Conservation (phyloP, 768 basidiomycete genomes). For the Tephrocybe sp. region DNA sequence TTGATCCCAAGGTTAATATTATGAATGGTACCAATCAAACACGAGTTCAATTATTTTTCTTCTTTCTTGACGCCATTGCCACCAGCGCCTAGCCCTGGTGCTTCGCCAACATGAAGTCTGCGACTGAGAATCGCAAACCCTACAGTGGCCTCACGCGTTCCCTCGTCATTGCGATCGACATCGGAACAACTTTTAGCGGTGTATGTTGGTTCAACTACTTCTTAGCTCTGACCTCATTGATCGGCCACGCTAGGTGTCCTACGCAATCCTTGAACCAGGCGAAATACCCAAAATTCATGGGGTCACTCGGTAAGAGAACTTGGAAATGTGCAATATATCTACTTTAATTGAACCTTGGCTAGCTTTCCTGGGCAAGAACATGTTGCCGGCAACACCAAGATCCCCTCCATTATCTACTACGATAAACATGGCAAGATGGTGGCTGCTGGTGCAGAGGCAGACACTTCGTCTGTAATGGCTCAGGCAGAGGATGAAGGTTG, state of each 20-base stretch:
- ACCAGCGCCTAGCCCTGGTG: conserved; percentile 3
- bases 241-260: conserved; percentile 50
- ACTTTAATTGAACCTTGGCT: conserved; percentile 15
- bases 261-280: conserved; percentile 78
- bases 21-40: conserved; percentile 18
- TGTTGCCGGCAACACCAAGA: conserved; percentile 82
- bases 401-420: conserved; percentile 76
- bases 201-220: conserved; percentile 32
- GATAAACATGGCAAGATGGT: conserved; percentile 62
- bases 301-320: conserved; percentile 59
- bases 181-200: conserved; percentile 82
- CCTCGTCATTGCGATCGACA: conserved; percentile 76
- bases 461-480: conserved; percentile 51
- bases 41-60: conserved; percentile 14
- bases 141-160: conserved; percentile 62
- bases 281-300: conserved; percentile 81
- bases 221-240: neutral
- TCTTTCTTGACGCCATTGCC: conserved; percentile 9
- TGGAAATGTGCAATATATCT: neutral
- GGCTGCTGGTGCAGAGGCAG: conserved; percentile 78
- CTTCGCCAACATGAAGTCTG: conserved; percentile 19
- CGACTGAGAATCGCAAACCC: conserved; percentile 65
- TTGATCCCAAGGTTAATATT: conserved; percentile 13
- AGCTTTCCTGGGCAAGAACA: conserved; percentile 87
- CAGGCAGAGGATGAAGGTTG: conserved; percentile 77